phyloP scores from a whole-genome alignment of 202 grass and related monocot species.

The Brachypodium distachyon region DNA sequence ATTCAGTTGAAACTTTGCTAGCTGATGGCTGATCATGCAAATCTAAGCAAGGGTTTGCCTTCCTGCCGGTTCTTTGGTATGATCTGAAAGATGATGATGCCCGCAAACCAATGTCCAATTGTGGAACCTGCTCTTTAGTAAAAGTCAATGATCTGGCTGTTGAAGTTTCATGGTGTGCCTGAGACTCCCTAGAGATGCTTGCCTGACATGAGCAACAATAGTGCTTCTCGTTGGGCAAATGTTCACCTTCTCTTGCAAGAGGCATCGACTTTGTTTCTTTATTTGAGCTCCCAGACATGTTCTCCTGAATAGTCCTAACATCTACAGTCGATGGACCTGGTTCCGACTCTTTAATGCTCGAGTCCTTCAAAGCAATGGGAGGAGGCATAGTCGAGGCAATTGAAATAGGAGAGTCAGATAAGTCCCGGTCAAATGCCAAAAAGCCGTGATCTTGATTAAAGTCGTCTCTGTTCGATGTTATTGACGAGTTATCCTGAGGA shows the following conservation, averaged over 20 bases:
- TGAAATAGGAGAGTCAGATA: conserved; percentile 53
- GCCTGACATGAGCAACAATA: conserved; percentile 68
- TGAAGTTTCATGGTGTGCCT: conserved; percentile 24
- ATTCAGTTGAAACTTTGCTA: conserved; percentile 25
- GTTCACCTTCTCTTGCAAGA: conserved; percentile 18
- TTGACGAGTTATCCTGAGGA: conserved; percentile 70
- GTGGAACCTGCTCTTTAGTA: conserved; percentile 47
- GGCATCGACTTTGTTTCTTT: conserved; percentile 20
- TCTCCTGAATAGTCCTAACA: conserved; percentile 21
- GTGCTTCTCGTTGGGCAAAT: conserved; percentile 33
- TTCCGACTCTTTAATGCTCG: conserved; percentile 15
- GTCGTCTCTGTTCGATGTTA: conserved; percentile 62
- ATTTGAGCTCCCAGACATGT: conserved; percentile 14
- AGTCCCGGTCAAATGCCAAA: conserved; percentile 34
- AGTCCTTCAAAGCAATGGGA: conserved; percentile 42
- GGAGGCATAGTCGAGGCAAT: conserved; percentile 58
- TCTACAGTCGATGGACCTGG: conserved; percentile 24
- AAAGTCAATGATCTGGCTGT: conserved; percentile 21
- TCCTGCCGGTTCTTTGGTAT: conserved; percentile 53
- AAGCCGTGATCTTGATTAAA: conserved; percentile 36
- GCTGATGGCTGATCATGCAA: conserved; percentile 27
- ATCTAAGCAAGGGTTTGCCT: conserved; percentile 37
- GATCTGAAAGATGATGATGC: conserved; percentile 59
- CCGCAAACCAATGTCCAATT: conserved; percentile 59
- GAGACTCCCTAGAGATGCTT: conserved; percentile 54